Conservation (phyloP, 2,329 filamentous ascomycete genomes). For the Paraphoma chrysanthemicola region DNA sequence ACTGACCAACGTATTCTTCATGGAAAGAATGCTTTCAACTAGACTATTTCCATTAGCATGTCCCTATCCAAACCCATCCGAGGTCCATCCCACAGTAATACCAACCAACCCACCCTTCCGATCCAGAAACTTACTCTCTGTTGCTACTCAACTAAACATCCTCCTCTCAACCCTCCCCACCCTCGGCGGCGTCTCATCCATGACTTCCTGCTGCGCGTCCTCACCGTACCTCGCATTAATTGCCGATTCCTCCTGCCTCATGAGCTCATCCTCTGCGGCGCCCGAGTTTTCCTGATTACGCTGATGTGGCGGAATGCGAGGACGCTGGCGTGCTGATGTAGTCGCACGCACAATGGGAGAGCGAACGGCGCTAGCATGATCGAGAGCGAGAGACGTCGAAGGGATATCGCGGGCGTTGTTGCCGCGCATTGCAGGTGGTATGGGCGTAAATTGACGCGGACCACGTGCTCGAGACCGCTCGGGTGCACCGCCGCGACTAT, state of each 20-base stretch:
- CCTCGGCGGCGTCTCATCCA: slow-evolving; percentile 48
- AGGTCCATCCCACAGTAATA: background rate
- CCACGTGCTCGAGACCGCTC: slow-evolving; percentile 1
- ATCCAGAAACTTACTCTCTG: background rate
- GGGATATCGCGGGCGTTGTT: background rate
- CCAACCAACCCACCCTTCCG: background rate
- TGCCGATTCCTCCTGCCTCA: slow-evolving; percentile 34
- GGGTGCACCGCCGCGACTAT: background rate
- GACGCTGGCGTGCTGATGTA: slow-evolving; percentile 9
- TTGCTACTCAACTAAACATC: slow-evolving; percentile 8
- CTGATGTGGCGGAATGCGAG: slow-evolving; percentile 27
- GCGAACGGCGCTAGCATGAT: slow-evolving; percentile 16
- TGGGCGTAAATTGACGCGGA: background rate
- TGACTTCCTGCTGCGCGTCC: slow-evolving; percentile 23
- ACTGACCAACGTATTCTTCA: too few species aligned
- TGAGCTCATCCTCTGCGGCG: slow-evolving; percentile 29
- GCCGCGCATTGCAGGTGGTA: background rate
- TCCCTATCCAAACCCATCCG: background rate
- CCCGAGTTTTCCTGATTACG: slow-evolving; percentile 45
- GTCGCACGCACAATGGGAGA: slow-evolving; percentile 8
- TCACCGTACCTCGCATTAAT: slow-evolving; percentile 28
- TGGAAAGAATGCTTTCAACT: too few species aligned
- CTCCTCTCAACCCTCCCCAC: slow-evolving; percentile 42
- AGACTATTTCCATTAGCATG: too few species aligned
- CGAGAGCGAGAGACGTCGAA: slow-evolving; percentile 8